Percentiles rank a stretch among this genome's conserved stretches.
Evolutionary conservation across 2,329 filamentous ascomycete genomes (phyloP).

Genomic region (Sclerotinia subarctica): DNA sequence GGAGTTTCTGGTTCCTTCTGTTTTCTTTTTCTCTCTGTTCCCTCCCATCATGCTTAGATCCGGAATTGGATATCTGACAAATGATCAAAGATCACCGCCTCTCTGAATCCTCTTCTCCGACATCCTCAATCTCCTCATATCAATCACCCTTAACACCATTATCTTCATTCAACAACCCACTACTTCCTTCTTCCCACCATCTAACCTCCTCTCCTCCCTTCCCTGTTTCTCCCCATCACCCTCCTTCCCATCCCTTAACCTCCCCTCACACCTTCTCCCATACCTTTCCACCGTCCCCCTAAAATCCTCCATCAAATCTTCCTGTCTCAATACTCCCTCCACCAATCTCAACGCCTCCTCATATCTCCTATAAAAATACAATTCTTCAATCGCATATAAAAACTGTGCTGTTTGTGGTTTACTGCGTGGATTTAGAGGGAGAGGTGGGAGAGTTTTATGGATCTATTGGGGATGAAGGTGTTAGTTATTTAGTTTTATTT

Average conservation of each 20-base stretch:
- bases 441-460: conserved; percentile 28
- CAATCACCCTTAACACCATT: background rate
- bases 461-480: conserved; percentile 25
- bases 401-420: conserved; percentile 36
- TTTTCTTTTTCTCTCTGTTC: no score
- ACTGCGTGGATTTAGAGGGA: conserved; percentile 32
- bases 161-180: no score
- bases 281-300: conserved; percentile 31
- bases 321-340: conserved; percentile 27
- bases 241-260: background rate
- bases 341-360: conserved; percentile 31
- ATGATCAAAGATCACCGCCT: background rate
- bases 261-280: conserved; percentile 27
- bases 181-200: background rate
- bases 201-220: background rate
- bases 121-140: background rate
- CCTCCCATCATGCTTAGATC: background rate
- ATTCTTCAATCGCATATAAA: conserved; percentile 38
- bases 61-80: background rate
- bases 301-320: conserved; percentile 29
- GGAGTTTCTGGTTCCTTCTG: background rate
- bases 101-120: no score
- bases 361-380: conserved; percentile 37
- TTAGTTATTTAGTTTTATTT: background rate
- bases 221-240: background rate